Conservation (phyloP, 164 flowering plant genomes). For the Piper betle region DNA sequence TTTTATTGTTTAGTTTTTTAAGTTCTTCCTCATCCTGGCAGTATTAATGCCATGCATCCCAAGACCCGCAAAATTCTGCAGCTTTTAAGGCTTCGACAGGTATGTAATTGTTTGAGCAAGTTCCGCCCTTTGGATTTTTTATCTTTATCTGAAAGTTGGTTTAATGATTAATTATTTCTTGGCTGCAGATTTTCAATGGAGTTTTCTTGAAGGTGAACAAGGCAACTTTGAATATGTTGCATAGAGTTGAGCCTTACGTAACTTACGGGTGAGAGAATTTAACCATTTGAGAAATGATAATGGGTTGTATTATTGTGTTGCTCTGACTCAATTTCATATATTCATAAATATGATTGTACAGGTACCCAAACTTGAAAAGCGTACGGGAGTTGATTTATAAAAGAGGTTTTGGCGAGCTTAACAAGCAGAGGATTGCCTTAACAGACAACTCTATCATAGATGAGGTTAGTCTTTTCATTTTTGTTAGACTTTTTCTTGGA, state of each 20-base stretch:
- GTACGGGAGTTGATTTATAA: conserved; percentile 44
- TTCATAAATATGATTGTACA: conserved; percentile 3
- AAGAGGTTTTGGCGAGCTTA: conserved; percentile 42
- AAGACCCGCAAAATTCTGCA: conserved; percentile 42
- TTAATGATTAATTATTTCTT: background rate
- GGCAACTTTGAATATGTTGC: conserved; percentile 58
- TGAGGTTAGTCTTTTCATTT: conserved; percentile 16
- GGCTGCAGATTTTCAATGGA: conserved; percentile 49
- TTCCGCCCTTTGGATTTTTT: background rate
- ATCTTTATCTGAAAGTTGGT: no score
- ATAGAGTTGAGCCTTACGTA: conserved; percentile 52
- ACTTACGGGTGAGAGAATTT: conserved; percentile 34
- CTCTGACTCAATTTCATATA: background rate
- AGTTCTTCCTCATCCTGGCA: conserved; percentile 3
- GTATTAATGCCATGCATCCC: conserved; percentile 56
- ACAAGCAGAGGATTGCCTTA: conserved; percentile 37
- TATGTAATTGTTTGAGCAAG: background rate
- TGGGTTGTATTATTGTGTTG: background rate
- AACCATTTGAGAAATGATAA: background rate
- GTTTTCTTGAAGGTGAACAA: conserved; percentile 61
- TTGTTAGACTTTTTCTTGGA: background rate
- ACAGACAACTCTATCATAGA: conserved; percentile 42
- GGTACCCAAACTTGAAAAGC: conserved; percentile 53
- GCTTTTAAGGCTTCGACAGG: conserved; percentile 47
- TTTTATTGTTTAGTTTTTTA: background rate